Evolutionary conservation across 2,329 filamentous ascomycete genomes (phyloP), one percentile per base, ranked within the genome.

Genomic region (Aspergillus japonicus): DNA sequence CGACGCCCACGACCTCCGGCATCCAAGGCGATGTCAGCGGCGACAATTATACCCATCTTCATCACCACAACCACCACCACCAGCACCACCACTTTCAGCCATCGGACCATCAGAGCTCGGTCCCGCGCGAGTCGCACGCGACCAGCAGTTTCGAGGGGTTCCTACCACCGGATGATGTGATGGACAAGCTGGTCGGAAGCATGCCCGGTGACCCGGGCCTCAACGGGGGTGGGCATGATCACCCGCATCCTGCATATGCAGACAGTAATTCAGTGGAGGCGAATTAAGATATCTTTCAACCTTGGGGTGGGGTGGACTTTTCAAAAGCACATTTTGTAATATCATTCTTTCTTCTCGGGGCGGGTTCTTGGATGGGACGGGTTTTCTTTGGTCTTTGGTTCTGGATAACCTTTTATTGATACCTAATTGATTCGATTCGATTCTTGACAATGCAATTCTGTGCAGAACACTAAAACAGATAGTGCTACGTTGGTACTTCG

Each of bases 151-250:
- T 75, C 12, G 74, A 76, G 51, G 69, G 68, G 2, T 62, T 76
- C 23, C 58, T 75, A 56, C 66, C 72, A 10, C 66, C 72, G 0
- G 74, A 76, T 47, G 73, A 76, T 54, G 62, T 76, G 60, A 74
- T 75, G 62, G 72, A 75, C 51, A 76, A 75, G 62, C 59, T 76
- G 31, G 74, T 76, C 35, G 71, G 73, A 26, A 69, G 71, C 19
- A 71, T 76, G 56, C 64, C 74, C 39, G 66, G 66, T 31, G 73
- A 70, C 58, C 64, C 68, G 39, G 65, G 67, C 54, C 70, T 77
- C 66, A 71, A 76, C 60, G 73, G 71, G 65, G 64, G 71, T 19
- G 70, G 70, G 58, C 69, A 69, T 54, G 73, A 74, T 56, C 71
- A 73, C 69, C 64, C 67, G 12, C 69, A 61, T 53, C 54, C 66